Evolutionary conservation across 176 grass and related monocot genomes (phyloP).

Genomic region (Eremochloa ophiuroides): DNA sequence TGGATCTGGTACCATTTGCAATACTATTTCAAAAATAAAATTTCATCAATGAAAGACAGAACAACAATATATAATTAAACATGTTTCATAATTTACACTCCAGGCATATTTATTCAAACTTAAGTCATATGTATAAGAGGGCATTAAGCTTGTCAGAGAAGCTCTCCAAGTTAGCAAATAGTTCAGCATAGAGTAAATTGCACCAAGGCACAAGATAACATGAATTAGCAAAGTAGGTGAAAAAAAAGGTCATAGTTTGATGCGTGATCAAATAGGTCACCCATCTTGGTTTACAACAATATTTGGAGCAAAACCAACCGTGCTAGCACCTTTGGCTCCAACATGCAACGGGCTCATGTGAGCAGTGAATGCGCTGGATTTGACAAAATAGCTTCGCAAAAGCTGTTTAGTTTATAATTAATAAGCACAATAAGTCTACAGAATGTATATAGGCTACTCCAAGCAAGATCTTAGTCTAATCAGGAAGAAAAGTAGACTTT

Average conservation of each 20-base stretch:
- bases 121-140: background rate
- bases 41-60: background rate
- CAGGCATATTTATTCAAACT: background rate
- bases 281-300: background rate
- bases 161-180: background rate
- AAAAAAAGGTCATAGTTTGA: background rate
- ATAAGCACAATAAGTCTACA: background rate
- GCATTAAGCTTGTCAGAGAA: background rate
- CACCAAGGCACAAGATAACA: background rate
- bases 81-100: background rate
- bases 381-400: background rate
- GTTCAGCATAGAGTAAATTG: background rate
- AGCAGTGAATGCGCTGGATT: background rate
- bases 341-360: background rate
- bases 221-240: background rate
- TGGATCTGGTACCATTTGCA: background rate
- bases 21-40: background rate
- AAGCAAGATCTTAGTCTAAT: background rate
- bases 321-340: background rate
- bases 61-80: background rate
- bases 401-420: background rate
- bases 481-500: background rate
- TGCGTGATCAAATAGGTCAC: background rate
- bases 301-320: background rate
- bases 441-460: background rate